Conservation (phyloP, 352 stramenopile species). For the Pythium phragmitis region DNA sequence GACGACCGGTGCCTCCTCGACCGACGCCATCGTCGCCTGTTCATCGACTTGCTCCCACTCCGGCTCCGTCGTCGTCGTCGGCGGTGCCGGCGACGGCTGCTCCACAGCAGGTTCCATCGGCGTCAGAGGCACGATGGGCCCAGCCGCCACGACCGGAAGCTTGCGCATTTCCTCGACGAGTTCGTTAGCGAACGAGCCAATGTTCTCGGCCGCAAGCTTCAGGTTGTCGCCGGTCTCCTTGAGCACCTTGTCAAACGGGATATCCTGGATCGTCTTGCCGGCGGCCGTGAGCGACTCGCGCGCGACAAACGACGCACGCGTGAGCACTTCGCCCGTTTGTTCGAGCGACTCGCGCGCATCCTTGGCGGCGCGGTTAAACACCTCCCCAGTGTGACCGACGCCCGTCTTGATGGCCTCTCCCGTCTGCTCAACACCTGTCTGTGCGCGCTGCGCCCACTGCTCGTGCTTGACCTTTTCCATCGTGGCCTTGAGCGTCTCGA, state of each 20-base stretch:
- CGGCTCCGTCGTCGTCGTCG: constrained; percentile 20
- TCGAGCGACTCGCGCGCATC: constrained; percentile 30
- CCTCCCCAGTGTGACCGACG: constrained; percentile 61
- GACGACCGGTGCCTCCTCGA: constrained; percentile 36
- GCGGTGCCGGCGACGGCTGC: background rate
- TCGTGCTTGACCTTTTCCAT: constrained; percentile 86
- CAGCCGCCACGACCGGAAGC: constrained; percentile 17
- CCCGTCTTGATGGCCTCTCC: constrained; percentile 37
- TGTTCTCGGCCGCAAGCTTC: constrained; percentile 72
- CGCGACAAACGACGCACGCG: constrained; percentile 27
- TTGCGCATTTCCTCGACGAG: constrained; percentile 66
- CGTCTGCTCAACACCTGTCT: constrained; percentile 41
- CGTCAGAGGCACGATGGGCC: no score
- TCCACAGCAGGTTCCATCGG: background rate
- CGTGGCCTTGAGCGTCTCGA: constrained; percentile 72
- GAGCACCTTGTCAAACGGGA: constrained; percentile 80
- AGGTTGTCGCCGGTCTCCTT: constrained; percentile 78
- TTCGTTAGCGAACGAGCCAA: constrained; percentile 76
- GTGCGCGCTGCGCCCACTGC: constrained; percentile 58
- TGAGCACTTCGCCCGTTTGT: constrained; percentile 35
- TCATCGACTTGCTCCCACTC: constrained; percentile 58
- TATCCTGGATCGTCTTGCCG: constrained; percentile 61
- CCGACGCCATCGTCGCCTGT: constrained; percentile 24
- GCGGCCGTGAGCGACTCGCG: constrained; percentile 29
- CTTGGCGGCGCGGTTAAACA: constrained; percentile 46